Evolutionary conservation across 2,329 filamentous ascomycete genomes (phyloP).

Genomic region (Tolypocladium cylindrosporum): DNA sequence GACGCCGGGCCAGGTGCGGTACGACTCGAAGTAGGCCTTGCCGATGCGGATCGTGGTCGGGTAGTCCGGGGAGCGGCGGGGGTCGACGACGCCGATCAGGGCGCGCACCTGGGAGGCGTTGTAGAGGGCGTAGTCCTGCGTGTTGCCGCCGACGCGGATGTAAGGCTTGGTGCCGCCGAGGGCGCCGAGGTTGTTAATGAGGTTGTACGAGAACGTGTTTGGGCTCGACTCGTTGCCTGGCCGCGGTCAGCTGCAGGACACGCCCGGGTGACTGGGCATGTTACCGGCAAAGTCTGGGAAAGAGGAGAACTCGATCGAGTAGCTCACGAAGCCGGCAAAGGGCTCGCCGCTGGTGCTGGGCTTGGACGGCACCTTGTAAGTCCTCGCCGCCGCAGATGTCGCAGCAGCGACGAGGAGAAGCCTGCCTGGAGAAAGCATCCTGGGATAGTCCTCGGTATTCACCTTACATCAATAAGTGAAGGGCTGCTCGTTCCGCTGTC

Average conservation of each 20-base stretch:
- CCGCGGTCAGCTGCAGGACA: neutral
- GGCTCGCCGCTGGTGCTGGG: constrained; percentile 1
- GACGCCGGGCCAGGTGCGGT: constrained; percentile 42
- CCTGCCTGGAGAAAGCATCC: neutral
- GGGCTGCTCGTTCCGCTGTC: no score
- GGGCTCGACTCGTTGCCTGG: constrained; percentile 41
- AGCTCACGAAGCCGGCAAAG: constrained; percentile 32
- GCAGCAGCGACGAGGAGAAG: constrained; percentile 4
- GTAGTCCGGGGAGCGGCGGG: constrained; percentile 43
- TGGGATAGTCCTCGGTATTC: neutral
- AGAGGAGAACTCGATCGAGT: constrained; percentile 40
- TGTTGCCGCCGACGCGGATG: constrained; percentile 57
- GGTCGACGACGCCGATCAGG: constrained; percentile 41
- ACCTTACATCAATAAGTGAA: no score
- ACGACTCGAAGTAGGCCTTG: constrained; percentile 53
- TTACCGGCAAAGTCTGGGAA: constrained; percentile 41
- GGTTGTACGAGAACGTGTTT: constrained; percentile 50
- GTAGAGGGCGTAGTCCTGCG: constrained; percentile 55
- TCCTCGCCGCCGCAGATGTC: neutral
- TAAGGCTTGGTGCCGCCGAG: constrained; percentile 45
- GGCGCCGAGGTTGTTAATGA: constrained; percentile 46
- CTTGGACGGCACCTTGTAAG: constrained; percentile 5
- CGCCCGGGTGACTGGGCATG: no score
- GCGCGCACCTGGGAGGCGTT: constrained; percentile 39
- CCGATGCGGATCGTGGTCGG: constrained; percentile 52